Base-by-base conservation (phyloP, 2,329 filamentous ascomycete species). In the Aureobasidium pullulans region DNA sequence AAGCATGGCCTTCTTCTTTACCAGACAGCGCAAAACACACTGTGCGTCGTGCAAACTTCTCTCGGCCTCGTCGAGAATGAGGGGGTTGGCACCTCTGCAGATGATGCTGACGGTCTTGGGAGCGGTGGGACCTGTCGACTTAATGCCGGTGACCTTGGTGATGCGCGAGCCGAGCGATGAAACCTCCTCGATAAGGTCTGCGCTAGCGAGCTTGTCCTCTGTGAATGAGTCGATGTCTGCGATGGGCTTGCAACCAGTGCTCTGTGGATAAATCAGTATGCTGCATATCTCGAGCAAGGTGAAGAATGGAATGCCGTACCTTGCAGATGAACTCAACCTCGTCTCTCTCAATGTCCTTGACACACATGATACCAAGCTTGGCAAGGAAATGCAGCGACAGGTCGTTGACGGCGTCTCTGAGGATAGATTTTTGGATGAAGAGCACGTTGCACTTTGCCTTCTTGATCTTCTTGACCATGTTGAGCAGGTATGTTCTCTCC, bases 401-500 rank as follows among this genome's bases (percentile, higher is more conserved):
- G 69, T 99, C 94, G 79, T 99, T 99, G 73, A 99, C 92, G 37
- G 94, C 94, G 70, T 99, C 94, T 67, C 94, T 87, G 61, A 99
- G 85, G 68, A 99, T 99, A 13, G 93, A 97, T 79, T 99, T 99
- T 72, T 99, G 94, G 67, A 99, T 97, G 66, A 99, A 81, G 46
- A 97, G 85, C 44, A 99, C 94, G 70, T 99, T 99, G 79, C 94
- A 99, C 81, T 97, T 99, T 66, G 94, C 92, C 83, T 97, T 99
- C 80, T 97, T 96, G 76, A 99, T 99, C 83, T 97, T 99, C 84
- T 99, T 97, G 72, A 95, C 92, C 85, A 99, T 89, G 81, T 97
- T 97, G 61, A 99, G 84, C 64, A 99, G 84, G 77, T 99, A 99
- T 67, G 94, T 89, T 66, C 94, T 90, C 80, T 99, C 94, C 78